Conservation (phyloP, 2,329 filamentous ascomycete genomes). For the Exophiala oligosperma region DNA sequence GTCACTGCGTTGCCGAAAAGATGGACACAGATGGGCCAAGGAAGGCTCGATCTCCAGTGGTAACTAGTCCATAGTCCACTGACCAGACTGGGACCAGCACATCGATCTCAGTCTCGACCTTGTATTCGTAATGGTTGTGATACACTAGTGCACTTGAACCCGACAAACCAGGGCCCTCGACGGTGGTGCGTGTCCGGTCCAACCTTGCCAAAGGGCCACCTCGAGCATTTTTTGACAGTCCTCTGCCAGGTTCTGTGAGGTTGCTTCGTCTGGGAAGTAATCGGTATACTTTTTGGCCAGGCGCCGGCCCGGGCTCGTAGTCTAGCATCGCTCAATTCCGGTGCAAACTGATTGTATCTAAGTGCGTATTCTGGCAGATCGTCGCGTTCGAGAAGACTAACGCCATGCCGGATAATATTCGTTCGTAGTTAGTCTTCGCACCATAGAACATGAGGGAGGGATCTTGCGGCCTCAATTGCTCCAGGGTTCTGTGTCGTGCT, state of each 20-base stretch:
- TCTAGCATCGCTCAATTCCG: not conserved
- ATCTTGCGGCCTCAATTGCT: too few species aligned
- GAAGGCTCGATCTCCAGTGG: slow-evolving; percentile 53
- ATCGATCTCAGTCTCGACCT: slow-evolving; percentile 63
- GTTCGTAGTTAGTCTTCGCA: slow-evolving; percentile 33
- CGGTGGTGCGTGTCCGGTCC: too few species aligned
- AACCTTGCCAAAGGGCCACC: not conserved
- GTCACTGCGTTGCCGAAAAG: slow-evolving; percentile 46
- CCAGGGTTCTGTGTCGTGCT: too few species aligned
- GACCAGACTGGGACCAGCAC: slow-evolving; percentile 34
- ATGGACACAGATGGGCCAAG: slow-evolving; percentile 55
- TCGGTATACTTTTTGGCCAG: too few species aligned
- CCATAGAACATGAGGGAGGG: slow-evolving; percentile 23
- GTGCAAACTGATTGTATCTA: too few species aligned
- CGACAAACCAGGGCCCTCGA: too few species aligned
- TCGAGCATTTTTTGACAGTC: not conserved
- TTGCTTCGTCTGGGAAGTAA: too few species aligned
- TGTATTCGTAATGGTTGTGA: slow-evolving; percentile 18
- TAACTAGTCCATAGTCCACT: slow-evolving; percentile 57
- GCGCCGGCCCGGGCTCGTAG: too few species aligned
- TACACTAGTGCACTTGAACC: too few species aligned
- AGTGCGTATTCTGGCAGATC: not conserved
- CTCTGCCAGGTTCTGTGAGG: not conserved
- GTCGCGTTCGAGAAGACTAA: slow-evolving; percentile 7
- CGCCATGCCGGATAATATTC: slow-evolving; percentile 31